Conservation (phyloP, 305 asterid genomes). For the Plantago coronopus region DNA sequence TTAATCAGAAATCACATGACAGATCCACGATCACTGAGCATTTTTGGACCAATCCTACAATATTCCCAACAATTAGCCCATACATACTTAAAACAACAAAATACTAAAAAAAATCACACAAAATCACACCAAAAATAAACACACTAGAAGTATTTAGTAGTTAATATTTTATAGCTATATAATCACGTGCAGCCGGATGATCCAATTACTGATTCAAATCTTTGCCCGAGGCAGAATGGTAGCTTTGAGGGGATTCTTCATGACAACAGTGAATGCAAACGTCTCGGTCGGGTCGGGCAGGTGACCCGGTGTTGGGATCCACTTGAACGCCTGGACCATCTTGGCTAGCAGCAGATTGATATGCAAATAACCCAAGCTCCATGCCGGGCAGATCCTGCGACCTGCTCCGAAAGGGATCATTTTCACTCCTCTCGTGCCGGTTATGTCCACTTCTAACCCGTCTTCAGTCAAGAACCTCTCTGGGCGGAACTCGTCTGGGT, state of each 20-base stretch:
- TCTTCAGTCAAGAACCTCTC: slow-evolving; percentile 80
- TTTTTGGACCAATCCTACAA: too few relatives aligned
- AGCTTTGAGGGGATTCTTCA: slow-evolving; percentile 86
- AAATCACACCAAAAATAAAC: too few relatives aligned
- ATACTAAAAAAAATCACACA: too few relatives aligned
- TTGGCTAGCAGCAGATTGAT: slow-evolving; percentile 55
- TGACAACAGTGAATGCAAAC: slow-evolving; percentile 80
- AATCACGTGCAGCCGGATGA: slow-evolving; percentile 22
- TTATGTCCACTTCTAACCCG: slow-evolving; percentile 77
- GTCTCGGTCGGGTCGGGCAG: slow-evolving; percentile 88
- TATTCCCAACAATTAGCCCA: too few relatives aligned
- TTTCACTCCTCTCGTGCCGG: slow-evolving; percentile 71
- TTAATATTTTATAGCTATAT: too few relatives aligned
- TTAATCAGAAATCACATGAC: too few relatives aligned
- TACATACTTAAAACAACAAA: too few relatives aligned
- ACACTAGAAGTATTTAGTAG: too few relatives aligned
- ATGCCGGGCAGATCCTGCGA: slow-evolving; percentile 85
- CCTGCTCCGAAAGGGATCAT: slow-evolving; percentile 96
- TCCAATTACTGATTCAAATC: slow-evolving; percentile 30
- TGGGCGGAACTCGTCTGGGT: slow-evolving; percentile 63
- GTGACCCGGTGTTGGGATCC: slow-evolving; percentile 69
- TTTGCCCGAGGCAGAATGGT: slow-evolving; percentile 55
- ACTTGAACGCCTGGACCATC: slow-evolving; percentile 76
- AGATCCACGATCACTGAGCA: too few relatives aligned
- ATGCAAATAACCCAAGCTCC: slow-evolving; percentile 75